Conservation (phyloP, 1,284 basidiomycete genomes). For the Sporisorium exsertum region DNA sequence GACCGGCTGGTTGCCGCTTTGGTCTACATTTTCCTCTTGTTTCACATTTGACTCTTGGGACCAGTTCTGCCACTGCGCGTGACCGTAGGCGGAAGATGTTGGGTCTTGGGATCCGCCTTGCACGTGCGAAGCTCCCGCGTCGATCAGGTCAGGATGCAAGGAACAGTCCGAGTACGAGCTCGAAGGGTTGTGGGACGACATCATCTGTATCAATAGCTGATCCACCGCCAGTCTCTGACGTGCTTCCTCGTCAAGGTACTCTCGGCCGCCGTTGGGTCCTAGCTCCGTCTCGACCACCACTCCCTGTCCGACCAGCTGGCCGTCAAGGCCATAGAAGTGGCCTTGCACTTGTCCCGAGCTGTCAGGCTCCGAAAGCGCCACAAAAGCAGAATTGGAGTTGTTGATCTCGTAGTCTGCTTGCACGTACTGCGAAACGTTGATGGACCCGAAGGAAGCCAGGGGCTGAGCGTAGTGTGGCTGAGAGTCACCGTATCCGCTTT, state of each 20-base stretch:
- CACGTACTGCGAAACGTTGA: background rate
- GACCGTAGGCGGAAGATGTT: background rate
- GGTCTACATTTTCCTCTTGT: background rate
- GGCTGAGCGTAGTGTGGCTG: background rate
- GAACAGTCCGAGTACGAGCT: background rate
- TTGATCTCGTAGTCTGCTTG: conserved; percentile 1
- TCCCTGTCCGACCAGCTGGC: conserved; percentile 19
- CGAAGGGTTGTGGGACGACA: background rate
- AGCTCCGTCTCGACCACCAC: background rate
- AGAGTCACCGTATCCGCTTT: background rate
- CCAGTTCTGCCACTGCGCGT: background rate
- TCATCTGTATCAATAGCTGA: conserved; percentile 22
- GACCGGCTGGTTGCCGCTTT: no score
- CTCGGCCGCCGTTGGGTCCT: background rate
- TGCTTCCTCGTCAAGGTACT: conserved; percentile 10
- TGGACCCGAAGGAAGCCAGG: background rate
- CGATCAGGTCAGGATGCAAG: background rate
- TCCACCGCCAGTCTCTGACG: conserved; percentile 25
- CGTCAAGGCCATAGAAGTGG: conserved; percentile 20
- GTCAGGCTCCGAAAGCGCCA: conserved; percentile 23
- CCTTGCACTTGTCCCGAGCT: conserved; percentile 17
- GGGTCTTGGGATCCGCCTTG: background rate
- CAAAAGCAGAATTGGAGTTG: conserved; percentile 16
- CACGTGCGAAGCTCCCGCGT: background rate
- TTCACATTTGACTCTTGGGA: background rate